Evolutionary conservation across 2,329 filamentous ascomycete genomes (phyloP).

Genomic region (Ophiostoma himal-ulmi): DNA sequence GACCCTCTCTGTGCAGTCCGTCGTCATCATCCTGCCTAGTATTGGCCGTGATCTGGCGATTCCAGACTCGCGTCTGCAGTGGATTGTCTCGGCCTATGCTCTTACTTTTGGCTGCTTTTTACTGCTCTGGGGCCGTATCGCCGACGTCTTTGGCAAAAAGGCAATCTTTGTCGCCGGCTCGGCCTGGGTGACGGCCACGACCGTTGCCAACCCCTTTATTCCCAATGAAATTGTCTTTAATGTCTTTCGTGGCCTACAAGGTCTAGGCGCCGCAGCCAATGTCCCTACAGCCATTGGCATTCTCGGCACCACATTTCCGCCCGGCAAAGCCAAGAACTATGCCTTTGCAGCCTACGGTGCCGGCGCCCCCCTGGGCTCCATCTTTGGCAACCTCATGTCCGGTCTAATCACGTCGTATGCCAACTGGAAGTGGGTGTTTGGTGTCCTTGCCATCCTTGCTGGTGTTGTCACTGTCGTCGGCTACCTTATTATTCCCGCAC

Average conservation of each 20-base stretch:
- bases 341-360: constrained; percentile 61
- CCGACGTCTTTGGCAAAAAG: constrained; percentile 61
- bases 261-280: constrained; percentile 62
- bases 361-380: constrained; percentile 57
- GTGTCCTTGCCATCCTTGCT: constrained; percentile 55
- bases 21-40: constrained; percentile 58
- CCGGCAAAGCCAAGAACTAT: constrained; percentile 64
- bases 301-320: constrained; percentile 60
- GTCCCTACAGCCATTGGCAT: constrained; percentile 67
- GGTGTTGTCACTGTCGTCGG: constrained; percentile 51
- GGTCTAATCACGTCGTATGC: constrained; percentile 59
- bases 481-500: constrained; percentile 52
- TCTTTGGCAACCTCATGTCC: constrained; percentile 59
- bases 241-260: constrained; percentile 60
- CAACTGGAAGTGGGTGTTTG: constrained; percentile 64
- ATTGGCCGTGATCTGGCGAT: constrained; percentile 53
- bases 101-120: constrained; percentile 63
- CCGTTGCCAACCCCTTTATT: constrained; percentile 57
- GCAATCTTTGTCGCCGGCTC: constrained; percentile 60
- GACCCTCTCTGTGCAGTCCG: constrained; percentile 48
- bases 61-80: constrained; percentile 55
- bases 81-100: constrained; percentile 61
- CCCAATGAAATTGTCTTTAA: constrained; percentile 63
- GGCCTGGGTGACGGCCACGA: constrained; percentile 55
- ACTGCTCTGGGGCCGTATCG: constrained; percentile 61